Evolutionary conservation across 768 basidiomycete genomes (phyloP).

Genomic region (Dentipellis sp.): DNA sequence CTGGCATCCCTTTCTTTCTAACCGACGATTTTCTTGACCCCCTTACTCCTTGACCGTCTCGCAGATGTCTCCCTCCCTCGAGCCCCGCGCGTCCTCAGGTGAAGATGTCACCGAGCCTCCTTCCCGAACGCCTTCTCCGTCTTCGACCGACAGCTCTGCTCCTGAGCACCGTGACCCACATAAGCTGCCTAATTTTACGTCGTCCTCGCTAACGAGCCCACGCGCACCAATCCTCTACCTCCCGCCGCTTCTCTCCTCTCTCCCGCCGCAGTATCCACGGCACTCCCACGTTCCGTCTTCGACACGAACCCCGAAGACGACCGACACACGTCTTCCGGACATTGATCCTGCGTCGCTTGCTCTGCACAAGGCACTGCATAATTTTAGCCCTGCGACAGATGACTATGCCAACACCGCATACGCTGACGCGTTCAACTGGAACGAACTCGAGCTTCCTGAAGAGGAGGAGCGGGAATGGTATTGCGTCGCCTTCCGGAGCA

Average conservation of each 20-base stretch:
- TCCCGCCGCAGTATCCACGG: conserved; percentile 35
- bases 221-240: conserved; percentile 60
- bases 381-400: conserved; percentile 50
- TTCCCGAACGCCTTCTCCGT: background rate
- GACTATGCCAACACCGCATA: conserved; percentile 63
- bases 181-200: conserved; percentile 41
- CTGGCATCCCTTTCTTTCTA: background rate
- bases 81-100: background rate
- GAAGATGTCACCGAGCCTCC: background rate
- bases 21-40: background rate
- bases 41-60: background rate
- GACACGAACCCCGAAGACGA: conserved; percentile 32
- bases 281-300: conserved; percentile 18
- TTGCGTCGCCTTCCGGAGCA: conserved; percentile 82
- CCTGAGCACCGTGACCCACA: conserved; percentile 40
- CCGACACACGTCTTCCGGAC: conserved; percentile 69
- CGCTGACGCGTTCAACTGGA: conserved; percentile 83
- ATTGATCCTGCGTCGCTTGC: conserved; percentile 82
- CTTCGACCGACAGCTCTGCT: conserved; percentile 1
- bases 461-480: conserved; percentile 86
- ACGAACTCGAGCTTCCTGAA: conserved; percentile 51
- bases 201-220: conserved; percentile 25
- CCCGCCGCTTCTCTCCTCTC: conserved; percentile 75
- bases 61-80: background rate
- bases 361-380: conserved; percentile 77